Conservation (phyloP, 2,329 filamentous ascomycete genomes). For the Colletotrichum trifolii region DNA sequence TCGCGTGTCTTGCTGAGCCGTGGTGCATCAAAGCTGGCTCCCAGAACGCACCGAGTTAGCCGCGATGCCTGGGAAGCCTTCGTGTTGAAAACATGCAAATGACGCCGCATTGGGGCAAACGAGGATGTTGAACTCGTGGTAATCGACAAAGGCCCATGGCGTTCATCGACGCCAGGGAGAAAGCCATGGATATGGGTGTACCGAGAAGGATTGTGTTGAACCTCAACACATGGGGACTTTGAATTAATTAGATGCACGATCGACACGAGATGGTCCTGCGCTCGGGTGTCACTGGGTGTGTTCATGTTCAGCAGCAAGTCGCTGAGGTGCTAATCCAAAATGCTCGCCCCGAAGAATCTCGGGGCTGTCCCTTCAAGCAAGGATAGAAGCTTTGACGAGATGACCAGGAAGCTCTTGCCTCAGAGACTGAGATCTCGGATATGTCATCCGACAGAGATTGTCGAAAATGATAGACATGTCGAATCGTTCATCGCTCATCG, state of each 20-base stretch:
- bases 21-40: not conserved
- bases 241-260: too few relatives aligned
- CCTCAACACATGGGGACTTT: too few relatives aligned
- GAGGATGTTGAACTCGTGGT: slow-evolving; percentile 23
- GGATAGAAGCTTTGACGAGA: too few relatives aligned
- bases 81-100: not conserved
- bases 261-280: too few relatives aligned
- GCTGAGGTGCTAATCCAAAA: too few relatives aligned
- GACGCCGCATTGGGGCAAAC: not conserved
- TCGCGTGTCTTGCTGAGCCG: not conserved
- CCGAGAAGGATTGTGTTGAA: not conserved
- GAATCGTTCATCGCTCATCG: not conserved
- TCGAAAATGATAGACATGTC: not conserved
- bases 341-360: too few relatives aligned
- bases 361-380: too few relatives aligned
- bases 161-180: not conserved
- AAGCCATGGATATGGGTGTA: not conserved
- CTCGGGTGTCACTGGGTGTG: too few relatives aligned
- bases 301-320: too few relatives aligned
- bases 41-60: slow-evolving; percentile 8
- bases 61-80: not conserved
- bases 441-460: too few relatives aligned
- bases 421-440: not conserved
- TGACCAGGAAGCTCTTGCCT: not conserved
- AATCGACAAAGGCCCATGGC: slow-evolving; percentile 14